Evolutionary conservation across 2,329 filamentous ascomycete species (phyloP), one percentile per base, ranked within the genome.

Genomic region (Phaeophleospora eucalypticola): DNA sequence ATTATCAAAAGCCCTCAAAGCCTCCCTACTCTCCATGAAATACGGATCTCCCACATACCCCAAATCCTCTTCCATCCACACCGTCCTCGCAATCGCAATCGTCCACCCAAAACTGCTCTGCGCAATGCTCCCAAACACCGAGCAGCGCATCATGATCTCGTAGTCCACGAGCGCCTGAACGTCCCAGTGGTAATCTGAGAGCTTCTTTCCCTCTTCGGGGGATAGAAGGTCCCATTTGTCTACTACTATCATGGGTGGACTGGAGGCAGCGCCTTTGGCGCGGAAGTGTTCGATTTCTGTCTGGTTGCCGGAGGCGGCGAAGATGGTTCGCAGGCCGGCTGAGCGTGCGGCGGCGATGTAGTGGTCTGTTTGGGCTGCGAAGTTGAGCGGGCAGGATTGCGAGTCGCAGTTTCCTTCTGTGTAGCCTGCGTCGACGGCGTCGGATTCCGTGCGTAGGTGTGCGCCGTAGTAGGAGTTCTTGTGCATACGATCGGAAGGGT

Each of bases 101-200:
- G 70, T 71, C 69, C 72, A 75, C 3, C 67, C 65, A 43, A 75
- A 74, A 40, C 63, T 65, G 42, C 68, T 71, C 52, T 67, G 67
- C 2, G 67, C 65, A 16, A 69, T 60, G 1, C 73, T 73, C 1
- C 66, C 65, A 45, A 75, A 67, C 19, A 66, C 59, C 4, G 65
- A 67, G n/a, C 70, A 69, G 21, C 70, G 64, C 41, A 70, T 59
- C 52, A 75, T 62, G 7, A 77, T 66, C 52, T 76, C 71, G 58
- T 72, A 75, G 58, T 77, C 74, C 10, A 77, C 69, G 18, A 76
- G 60, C 6, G 67, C 68, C 46, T 70, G 68, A 59, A 76, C 72
- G 58, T 76, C 73, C 68, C 69, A 75, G 32, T 59, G 68, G 27
- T 76, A 57, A 17, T 44, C 49, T n/a, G 59, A 48, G 2, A 76